A percentile compares a stretch with the other conserved stretches of the same genome.
Conservation (phyloP, 148 eudicot species). For the Diospyros lotus region DNA sequence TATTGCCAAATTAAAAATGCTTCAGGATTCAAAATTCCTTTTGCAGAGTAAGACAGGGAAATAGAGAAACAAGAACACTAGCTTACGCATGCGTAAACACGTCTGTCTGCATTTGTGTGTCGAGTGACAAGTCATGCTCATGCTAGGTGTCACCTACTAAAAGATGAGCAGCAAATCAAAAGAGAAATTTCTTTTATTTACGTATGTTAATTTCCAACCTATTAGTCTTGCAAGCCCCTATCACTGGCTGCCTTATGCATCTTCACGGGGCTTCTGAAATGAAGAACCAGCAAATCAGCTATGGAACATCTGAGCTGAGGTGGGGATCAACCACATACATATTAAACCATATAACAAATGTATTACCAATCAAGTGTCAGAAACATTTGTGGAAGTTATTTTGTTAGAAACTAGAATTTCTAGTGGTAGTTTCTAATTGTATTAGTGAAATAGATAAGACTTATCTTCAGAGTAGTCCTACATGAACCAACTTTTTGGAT, state of each 20-base stretch:
- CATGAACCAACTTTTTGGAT: background rate
- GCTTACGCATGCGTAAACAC: background rate
- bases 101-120: background rate
- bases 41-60: background rate
- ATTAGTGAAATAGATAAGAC: background rate
- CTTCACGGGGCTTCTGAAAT: no score
- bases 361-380: background rate
- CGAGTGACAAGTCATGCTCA: no score
- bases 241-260: no score
- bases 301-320: no score
- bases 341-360: background rate
- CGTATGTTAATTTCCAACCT: no score
- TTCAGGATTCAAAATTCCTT: background rate
- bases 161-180: no score
- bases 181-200: no score
- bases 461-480: background rate
- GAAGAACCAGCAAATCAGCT: no score
- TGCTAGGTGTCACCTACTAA: no score
- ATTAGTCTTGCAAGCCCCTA: no score
- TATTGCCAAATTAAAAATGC: constrained; percentile 1
- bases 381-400: background rate
- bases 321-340: background rate
- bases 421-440: background rate
- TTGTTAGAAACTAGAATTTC: background rate
- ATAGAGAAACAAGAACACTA: background rate